A percentile compares a stretch with the other conserved stretches of the same genome.
Evolutionary conservation across 495 filamentous ascomycete species (phyloP).

Genomic region (Penicillium malachiteum): DNA sequence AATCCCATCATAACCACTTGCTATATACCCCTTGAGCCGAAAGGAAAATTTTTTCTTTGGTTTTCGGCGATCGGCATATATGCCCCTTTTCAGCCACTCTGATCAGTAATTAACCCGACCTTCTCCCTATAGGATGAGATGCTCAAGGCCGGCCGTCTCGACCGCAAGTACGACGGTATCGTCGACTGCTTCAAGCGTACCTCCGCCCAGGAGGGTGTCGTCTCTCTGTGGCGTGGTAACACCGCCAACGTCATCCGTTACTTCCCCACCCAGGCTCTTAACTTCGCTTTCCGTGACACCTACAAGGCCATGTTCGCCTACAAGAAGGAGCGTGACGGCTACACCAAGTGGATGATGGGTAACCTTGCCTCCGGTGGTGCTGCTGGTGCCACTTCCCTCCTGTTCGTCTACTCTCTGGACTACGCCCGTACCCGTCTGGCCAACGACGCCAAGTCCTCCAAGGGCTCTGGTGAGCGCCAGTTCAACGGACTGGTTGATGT

Average conservation of each 20-base stretch:
- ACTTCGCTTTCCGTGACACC: slow-evolving; percentile 99
- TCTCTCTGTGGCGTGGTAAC: slow-evolving; percentile 98
- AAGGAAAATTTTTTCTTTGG: slow-evolving; percentile 7
- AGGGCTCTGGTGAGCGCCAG: slow-evolving; percentile 89
- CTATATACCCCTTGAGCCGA: background rate
- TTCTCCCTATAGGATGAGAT: slow-evolving; percentile 83
- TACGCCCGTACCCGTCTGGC: slow-evolving; percentile 99
- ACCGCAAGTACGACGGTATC: slow-evolving; percentile 95
- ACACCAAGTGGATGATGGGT: slow-evolving; percentile 98
- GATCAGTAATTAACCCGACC: slow-evolving; percentile 17
- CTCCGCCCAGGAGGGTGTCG: slow-evolving; percentile 70
- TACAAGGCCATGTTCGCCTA: slow-evolving; percentile 99
- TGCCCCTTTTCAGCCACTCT: background rate
- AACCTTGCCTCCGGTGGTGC: slow-evolving; percentile 99
- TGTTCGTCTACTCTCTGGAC: slow-evolving; percentile 99
- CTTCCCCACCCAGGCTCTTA: slow-evolving; percentile 99
- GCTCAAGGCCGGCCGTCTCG: slow-evolving; percentile 96
- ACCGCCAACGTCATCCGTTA: slow-evolving; percentile 99
- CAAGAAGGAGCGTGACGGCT: slow-evolving; percentile 99
- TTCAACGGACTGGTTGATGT: slow-evolving; percentile 99
- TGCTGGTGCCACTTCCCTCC: slow-evolving; percentile 98
- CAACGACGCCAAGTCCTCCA: slow-evolving; percentile 99
- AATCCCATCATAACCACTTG: background rate
- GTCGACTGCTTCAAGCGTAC: slow-evolving; percentile 92
- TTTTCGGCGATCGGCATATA: slow-evolving; percentile 12